Percentiles rank a stretch among this genome's conserved stretches.
These are phyloP conservation scores for Calophaca sinica DNA, from an alignment of 306 rosid species.

Conservation along the genomic window DNA sequence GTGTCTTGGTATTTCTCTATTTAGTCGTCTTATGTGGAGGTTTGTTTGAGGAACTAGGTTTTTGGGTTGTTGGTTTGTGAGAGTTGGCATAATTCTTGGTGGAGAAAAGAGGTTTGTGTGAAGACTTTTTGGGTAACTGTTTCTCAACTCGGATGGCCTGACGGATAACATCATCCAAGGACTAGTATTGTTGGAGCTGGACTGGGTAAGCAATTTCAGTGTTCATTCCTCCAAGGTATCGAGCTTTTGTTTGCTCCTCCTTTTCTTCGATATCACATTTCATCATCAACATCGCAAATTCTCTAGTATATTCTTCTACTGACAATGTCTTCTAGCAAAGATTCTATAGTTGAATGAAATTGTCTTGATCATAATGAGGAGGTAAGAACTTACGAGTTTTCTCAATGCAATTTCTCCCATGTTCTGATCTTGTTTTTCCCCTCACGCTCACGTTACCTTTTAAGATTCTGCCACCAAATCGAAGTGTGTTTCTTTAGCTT, in stretches of 20 bases:
- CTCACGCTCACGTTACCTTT: no score
- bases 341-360: no score
- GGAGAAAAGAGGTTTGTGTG: not conserved
- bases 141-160: not conserved
- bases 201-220: not conserved
- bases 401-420: no score
- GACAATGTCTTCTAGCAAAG: no score
- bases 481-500: no score
- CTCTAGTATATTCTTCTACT: not conserved
- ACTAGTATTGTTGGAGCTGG: not conserved
- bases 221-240: no score
- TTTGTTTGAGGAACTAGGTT: not conserved
- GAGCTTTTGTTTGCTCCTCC: no score
- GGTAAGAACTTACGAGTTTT: no score
- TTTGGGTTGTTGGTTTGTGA: not conserved
- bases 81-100: not conserved
- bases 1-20: not conserved
- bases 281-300: not conserved
- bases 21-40: not conserved
- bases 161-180: not conserved
- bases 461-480: no score
- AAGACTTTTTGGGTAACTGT: not conserved
- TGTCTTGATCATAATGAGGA: not conserved
- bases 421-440: no score
- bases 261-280: no score